Percentiles rank a stretch among this genome's conserved stretches.
These are phyloP conservation scores for Cucumis sativus DNA, from an alignment of 306 rosid species.

Conservation along the genomic window DNA sequence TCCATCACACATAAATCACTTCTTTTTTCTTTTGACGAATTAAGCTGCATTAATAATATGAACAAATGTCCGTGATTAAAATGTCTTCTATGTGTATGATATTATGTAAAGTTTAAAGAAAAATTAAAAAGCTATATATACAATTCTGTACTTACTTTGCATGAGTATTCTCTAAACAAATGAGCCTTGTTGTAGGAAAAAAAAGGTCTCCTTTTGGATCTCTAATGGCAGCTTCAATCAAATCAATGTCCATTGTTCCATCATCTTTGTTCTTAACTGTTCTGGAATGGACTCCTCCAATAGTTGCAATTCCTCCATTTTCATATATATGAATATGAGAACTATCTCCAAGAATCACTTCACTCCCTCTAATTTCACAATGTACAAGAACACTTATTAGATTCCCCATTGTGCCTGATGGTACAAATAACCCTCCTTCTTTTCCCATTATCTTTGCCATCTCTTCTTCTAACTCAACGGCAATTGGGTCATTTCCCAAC, in stretches of 20 bases:
- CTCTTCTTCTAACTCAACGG: slow-evolving; percentile 45
- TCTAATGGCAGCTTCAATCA: slow-evolving; percentile 67
- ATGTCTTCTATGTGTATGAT: too few relatives aligned
- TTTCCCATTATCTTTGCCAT: slow-evolving; percentile 66
- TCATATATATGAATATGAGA: slow-evolving; percentile 62
- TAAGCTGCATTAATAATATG: too few relatives aligned
- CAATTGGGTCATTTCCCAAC: slow-evolving; percentile 59
- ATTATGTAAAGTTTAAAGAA: too few relatives aligned
- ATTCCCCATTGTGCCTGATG: slow-evolving; percentile 97
- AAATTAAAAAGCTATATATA: too few relatives aligned
- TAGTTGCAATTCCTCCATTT: slow-evolving; percentile 87
- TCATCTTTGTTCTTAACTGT: slow-evolving; percentile 50
- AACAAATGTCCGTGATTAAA: too few relatives aligned
- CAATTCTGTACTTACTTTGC: slow-evolving; percentile 39
- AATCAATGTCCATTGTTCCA: slow-evolving; percentile 77
- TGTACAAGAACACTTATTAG: slow-evolving; percentile 83
- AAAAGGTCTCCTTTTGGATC: slow-evolving; percentile 47
- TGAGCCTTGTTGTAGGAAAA: slow-evolving; percentile 71
- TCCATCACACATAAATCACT: too few relatives aligned
- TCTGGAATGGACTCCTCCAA: slow-evolving; percentile 88
- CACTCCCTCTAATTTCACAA: slow-evolving; percentile 85
- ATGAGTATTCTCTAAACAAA: slow-evolving; percentile 87
- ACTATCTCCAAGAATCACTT: slow-evolving; percentile 74
- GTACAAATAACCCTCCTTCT: slow-evolving; percentile 79
- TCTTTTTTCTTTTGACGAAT: too few relatives aligned